A percentile compares a stretch with the other conserved stretches of the same genome.
These are phyloP conservation scores for Neobulgaria alba DNA, from an alignment of 2,329 filamentous ascomycete genomes.

Conservation along the genomic window DNA sequence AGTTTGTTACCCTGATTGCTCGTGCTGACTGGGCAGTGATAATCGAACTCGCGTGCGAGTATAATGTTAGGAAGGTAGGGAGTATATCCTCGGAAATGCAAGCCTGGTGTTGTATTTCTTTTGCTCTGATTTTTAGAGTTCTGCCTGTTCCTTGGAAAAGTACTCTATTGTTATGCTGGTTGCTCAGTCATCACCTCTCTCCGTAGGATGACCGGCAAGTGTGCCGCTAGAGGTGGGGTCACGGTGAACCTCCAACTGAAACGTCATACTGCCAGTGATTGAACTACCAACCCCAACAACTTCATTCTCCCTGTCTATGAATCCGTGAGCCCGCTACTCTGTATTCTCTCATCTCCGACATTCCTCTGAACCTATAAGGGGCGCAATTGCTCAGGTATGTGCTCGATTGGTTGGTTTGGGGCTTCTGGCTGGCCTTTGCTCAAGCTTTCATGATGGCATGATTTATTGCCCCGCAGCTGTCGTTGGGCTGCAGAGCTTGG, in stretches of 20 bases:
- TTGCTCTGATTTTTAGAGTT: neutral
- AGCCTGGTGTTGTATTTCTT: neutral
- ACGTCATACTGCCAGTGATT: no score
- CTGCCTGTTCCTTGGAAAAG: no score
- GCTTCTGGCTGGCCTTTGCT: neutral
- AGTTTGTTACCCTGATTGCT: neutral
- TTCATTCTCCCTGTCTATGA: no score
- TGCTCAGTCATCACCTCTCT: constrained; percentile 16
- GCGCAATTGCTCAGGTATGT: neutral
- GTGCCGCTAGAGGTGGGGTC: constrained; percentile 15
- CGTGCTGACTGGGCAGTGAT: neutral
- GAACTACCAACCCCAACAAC: no score
- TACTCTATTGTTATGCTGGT: constrained; percentile 6
- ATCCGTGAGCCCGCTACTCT: no score
- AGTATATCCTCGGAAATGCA: no score
- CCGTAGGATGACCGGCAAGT: constrained; percentile 3
- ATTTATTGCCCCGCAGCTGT: constrained; percentile 5
- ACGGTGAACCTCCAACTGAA: no score
- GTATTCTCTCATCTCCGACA: no score
- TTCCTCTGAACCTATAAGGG: no score
- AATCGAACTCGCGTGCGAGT: neutral
- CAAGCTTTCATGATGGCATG: constrained; percentile 1
- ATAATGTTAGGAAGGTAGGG: no score
- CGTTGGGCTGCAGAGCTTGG: no score
- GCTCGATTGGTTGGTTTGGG: neutral